A percentile compares a stretch with the other conserved stretches of the same genome.
These are phyloP conservation scores for Boletus reticuloceps DNA, from an alignment of 768 basidiomycete species.

Conservation along the genomic window DNA sequence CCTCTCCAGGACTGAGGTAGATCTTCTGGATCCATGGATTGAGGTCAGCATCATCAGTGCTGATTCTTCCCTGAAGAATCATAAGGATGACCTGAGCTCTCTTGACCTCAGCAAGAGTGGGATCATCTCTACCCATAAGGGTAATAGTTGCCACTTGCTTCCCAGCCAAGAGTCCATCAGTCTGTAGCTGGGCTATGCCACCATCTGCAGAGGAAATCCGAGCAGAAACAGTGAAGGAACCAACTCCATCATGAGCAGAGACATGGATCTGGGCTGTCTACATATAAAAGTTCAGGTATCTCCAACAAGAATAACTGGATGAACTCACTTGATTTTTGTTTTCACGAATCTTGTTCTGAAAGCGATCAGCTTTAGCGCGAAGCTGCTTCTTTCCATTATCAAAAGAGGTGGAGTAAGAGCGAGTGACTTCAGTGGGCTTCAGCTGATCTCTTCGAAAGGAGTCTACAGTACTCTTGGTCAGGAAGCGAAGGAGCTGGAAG, in stretches of 20 bases:
- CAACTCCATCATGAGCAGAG: slow-evolving; percentile 15
- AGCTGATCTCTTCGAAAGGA: slow-evolving; percentile 25
- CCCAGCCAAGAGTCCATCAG: slow-evolving; percentile 28
- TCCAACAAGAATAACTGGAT: neutral
- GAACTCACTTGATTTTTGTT: slow-evolving; percentile 38
- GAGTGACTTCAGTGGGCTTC: slow-evolving; percentile 24
- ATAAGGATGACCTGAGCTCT: slow-evolving; percentile 31
- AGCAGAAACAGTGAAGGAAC: slow-evolving; percentile 23
- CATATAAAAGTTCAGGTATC: neutral
- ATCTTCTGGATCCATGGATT: slow-evolving; percentile 40
- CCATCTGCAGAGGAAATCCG: slow-evolving; percentile 11
- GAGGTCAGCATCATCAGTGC: slow-evolving; percentile 24
- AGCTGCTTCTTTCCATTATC: slow-evolving; percentile 15
- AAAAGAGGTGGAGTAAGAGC: slow-evolving; percentile 17
- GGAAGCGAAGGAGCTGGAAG: slow-evolving; percentile 24
- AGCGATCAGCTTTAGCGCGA: slow-evolving; percentile 24
- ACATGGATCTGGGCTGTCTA: slow-evolving; percentile 26
- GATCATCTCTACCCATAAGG: slow-evolving; percentile 52
- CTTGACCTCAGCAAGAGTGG: slow-evolving; percentile 56
- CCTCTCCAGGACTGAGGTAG: slow-evolving; percentile 27
- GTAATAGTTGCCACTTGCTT: slow-evolving; percentile 37
- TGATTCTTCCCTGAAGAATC: slow-evolving; percentile 34
- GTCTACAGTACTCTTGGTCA: slow-evolving; percentile 26
- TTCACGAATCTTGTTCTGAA: slow-evolving; percentile 29
- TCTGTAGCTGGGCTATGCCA: slow-evolving; percentile 19